Evolutionary conservation across 2,329 filamentous ascomycete genomes (phyloP).

Genomic region (Fusarium domesticum): DNA sequence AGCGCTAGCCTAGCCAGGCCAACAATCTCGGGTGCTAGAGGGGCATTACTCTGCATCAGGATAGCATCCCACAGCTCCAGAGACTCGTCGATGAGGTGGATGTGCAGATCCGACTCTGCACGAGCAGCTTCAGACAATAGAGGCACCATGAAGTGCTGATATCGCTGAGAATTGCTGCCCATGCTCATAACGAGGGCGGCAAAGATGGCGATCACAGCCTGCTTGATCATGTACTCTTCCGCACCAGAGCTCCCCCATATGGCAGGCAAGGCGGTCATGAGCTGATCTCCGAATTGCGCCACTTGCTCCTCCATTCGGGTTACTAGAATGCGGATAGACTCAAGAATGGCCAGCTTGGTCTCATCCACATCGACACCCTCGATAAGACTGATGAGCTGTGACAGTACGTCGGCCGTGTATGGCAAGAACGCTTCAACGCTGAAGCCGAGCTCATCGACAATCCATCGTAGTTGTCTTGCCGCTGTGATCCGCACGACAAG

Average conservation of each 20-base stretch:
- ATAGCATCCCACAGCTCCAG: conserved; percentile 85
- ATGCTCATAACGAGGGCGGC: conserved; percentile 82
- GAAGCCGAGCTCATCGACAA: conserved; percentile 85
- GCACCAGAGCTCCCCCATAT: conserved; percentile 79
- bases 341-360: conserved; percentile 85
- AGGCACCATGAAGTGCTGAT: conserved; percentile 77
- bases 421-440: conserved; percentile 69
- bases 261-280: conserved; percentile 74
- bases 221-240: conserved; percentile 89
- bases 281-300: conserved; percentile 67
- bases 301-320: conserved; percentile 75
- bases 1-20: conserved; percentile 61
- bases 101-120: conserved; percentile 67
- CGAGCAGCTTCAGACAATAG: conserved; percentile 78
- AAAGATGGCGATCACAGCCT: conserved; percentile 83
- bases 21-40: conserved; percentile 60
- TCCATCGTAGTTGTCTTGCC: conserved; percentile 74
- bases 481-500: conserved; percentile 89
- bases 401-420: conserved; percentile 70
- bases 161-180: conserved; percentile 71
- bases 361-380: conserved; percentile 78
- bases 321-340: conserved; percentile 79
- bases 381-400: conserved; percentile 72
- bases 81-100: conserved; percentile 88
- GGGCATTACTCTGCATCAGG: conserved; percentile 61